Evolutionary conservation across 2,329 filamentous ascomycete species (phyloP), one percentile per base, ranked within the genome.

Genomic region (Fusarium devonianum): DNA sequence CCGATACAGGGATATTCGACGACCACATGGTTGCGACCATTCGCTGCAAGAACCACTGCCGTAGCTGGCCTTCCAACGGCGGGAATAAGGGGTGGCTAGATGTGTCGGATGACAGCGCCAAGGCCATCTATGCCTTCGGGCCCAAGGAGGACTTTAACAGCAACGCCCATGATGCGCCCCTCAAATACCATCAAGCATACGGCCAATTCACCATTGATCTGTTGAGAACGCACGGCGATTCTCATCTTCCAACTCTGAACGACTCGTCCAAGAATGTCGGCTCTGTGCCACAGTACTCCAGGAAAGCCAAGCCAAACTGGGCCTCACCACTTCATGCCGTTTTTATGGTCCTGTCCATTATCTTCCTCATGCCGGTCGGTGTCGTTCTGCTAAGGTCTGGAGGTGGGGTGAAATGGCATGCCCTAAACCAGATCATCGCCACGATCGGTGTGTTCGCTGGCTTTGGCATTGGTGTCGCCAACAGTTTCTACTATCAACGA

Each of bases 171-270:
- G 68, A 69, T 9, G 79, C 78, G 0, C 69, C 70, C 9, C 72
- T 85, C 44, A 76, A 76, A 61, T 76, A 78, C 30, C 84, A 87
- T 65, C 65, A 69, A 30, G 73, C 73, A 33, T 82, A 80, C 56
- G 83, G 84, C 33, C 66, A 68, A 6, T 86, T 87, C 65, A 73
- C 68, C 2, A 77, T 86, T 66, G 76, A 86, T 64, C 72, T 86
- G 67, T 71, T 71, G 17, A 72, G 72, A 30, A 83, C 83, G 0
- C 73, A 76, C 4, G 80, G 80, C 3, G 69, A 67, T 4, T 75
- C 74, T 4, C 68, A 78, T 1, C 76, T 80, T 12, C 2, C 66
- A 63, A 37, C 67, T 16, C 26, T 79, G 32, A 66, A 66, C 14
- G 62, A 63, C 13, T 60, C 67, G 7, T 69, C 69, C 11, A 54